These are phyloP conservation scores for Amorphotheca resinae DNA, from an alignment of 495 filamentous ascomycete species.

Conservation along the genomic window DNA sequence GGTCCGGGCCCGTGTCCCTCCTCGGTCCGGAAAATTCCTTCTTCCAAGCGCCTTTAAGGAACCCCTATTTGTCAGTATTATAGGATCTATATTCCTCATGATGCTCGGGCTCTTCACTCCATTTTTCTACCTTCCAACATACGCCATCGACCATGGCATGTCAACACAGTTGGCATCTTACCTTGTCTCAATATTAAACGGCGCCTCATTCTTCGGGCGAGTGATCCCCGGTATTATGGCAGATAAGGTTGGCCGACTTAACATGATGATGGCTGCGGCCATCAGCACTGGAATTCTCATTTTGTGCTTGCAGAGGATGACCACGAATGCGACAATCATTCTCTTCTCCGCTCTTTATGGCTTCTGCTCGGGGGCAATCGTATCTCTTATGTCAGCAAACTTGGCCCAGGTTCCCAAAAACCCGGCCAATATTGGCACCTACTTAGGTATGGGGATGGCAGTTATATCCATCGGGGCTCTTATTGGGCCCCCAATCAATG, in stretches of 20 bases:
- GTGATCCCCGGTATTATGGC: conserved; percentile 42
- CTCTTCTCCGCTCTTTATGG: conserved; percentile 52
- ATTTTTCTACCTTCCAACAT: conserved; percentile 43
- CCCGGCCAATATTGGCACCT: conserved; percentile 37
- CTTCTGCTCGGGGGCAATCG: conserved; percentile 65
- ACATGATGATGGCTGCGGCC: conserved; percentile 28
- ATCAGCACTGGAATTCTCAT: conserved; percentile 29
- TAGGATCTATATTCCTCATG: conserved; percentile 22
- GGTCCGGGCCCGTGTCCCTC: conserved; percentile 33
- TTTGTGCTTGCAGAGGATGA: conserved; percentile 28
- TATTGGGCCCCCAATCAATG: conserved; percentile 42
- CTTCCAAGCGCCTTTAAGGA: conserved; percentile 30
- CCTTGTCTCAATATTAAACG: conserved; percentile 40
- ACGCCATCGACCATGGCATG: conserved; percentile 37
- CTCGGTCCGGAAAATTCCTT: conserved; percentile 30
- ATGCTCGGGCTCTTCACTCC: conserved; percentile 43
- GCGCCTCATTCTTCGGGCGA: conserved; percentile 41
- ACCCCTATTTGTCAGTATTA: conserved; percentile 12
- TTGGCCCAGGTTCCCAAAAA: conserved; percentile 30
- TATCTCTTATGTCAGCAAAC: conserved; percentile 39
- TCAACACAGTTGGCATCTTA: conserved; percentile 39
- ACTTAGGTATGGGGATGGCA: conserved; percentile 41
- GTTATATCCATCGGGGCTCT: conserved; percentile 30
- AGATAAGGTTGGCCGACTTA: conserved; percentile 40
- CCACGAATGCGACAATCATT: conserved; percentile 28